A percentile compares a stretch with the other conserved stretches of the same genome.
phyloP scores from a whole-genome alignment of 1,139 yeast species.

The Geotrichum australiense region DNA sequence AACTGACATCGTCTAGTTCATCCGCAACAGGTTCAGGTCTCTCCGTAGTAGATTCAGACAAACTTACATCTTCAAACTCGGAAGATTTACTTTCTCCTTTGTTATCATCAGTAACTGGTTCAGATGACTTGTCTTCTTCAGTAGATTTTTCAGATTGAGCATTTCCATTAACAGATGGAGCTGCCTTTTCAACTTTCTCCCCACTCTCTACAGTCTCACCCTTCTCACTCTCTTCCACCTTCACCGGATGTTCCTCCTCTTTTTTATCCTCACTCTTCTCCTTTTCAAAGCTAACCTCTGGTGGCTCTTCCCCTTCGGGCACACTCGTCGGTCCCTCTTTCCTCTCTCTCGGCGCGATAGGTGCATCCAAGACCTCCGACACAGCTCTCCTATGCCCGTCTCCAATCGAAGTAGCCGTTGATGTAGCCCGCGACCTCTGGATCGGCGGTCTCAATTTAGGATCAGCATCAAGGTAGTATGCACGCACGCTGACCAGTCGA shows the following conservation, averaged over 20 bases:
- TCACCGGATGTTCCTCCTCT: constrained; percentile 5
- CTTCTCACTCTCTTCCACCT: too few species aligned
- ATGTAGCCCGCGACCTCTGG: constrained; percentile 28
- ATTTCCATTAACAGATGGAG: too few species aligned
- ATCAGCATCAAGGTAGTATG: constrained; percentile 41
- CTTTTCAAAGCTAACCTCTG: too few species aligned
- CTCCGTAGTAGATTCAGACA: neutral
- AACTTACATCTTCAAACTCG: too few species aligned
- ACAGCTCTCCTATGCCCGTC: constrained; percentile 15
- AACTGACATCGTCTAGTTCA: neutral
- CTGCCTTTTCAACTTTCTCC: constrained; percentile 13
- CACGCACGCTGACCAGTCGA: constrained; percentile 87
- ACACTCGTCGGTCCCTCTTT: too few species aligned
- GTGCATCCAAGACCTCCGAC: constrained; percentile 17
- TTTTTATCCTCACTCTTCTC: too few species aligned
- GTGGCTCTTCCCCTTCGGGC: too few species aligned
- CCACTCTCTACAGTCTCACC: constrained; percentile 18
- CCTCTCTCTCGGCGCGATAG: too few species aligned
- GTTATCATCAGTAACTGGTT: neutral
- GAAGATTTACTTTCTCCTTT: neutral
- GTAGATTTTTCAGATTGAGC: too few species aligned
- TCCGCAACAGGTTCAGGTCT: neutral
- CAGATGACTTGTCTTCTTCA: neutral
- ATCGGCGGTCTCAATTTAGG: constrained; percentile 33
- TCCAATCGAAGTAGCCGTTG: constrained; percentile 23